Percentiles rank a stretch among this genome's conserved stretches.
Evolutionary conservation across 768 basidiomycete species (phyloP).

Genomic region (Rhodotorula toruloides): DNA sequence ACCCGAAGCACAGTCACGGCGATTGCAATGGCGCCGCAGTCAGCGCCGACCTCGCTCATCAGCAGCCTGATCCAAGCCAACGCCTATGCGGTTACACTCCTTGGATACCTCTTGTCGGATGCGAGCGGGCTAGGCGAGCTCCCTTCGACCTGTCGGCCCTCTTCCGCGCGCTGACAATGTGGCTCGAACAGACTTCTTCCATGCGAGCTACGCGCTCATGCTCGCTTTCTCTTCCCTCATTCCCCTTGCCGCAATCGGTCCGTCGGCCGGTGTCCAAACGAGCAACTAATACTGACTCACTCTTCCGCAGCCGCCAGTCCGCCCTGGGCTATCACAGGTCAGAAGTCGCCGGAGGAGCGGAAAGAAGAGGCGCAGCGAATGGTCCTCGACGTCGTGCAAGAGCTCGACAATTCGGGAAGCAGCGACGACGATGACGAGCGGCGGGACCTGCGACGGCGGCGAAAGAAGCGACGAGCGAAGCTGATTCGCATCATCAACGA

Average conservation of each 20-base stretch:
- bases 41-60: slow-evolving; percentile 3
- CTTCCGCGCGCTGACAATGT: too few relatives aligned
- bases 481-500: background rate
- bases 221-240: slow-evolving; percentile 28
- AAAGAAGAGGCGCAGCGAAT: background rate
- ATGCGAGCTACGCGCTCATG: slow-evolving; percentile 24
- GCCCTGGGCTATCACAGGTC: slow-evolving; percentile 27
- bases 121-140: slow-evolving; percentile 6
- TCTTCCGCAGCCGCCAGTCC: slow-evolving; percentile 11
- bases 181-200: slow-evolving; percentile 16
- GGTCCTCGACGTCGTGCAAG: slow-evolving; percentile 1
- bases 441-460: background rate
- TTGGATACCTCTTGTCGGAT: slow-evolving; percentile 10
- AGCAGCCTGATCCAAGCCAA: slow-evolving; percentile 22
- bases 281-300: background rate
- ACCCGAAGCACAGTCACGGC: slow-evolving; percentile 12
- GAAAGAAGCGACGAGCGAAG: background rate
- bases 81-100: slow-evolving; percentile 18
- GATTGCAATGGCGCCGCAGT: slow-evolving; percentile 16
- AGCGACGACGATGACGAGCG: background rate
- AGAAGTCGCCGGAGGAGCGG: slow-evolving; percentile 21
- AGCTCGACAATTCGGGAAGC: background rate
- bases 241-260: slow-evolving; percentile 12
- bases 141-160: background rate
- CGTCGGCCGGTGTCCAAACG: background rate